Evolutionary conservation across 106 monocot species (phyloP).

Genomic region (Platanthera zijinensis): DNA sequence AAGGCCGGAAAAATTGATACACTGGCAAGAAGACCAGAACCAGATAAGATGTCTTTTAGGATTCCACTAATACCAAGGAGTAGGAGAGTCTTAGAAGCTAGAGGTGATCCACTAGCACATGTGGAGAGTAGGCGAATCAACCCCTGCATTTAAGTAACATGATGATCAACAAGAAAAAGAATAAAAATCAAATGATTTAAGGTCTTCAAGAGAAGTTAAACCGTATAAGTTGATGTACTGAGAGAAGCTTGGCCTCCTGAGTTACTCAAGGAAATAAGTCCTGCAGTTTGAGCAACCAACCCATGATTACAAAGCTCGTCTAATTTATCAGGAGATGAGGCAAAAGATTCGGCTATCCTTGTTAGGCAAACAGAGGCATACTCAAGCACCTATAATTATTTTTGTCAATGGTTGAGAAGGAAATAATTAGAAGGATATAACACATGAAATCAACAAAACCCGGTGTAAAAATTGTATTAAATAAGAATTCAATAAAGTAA

Average conservation of each 20-base stretch:
- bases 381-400: slow-evolving; percentile 57
- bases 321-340: slow-evolving; percentile 75
- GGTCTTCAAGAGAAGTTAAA: slow-evolving; percentile 13
- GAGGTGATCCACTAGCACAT: slow-evolving; percentile 91
- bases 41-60: slow-evolving; percentile 87
- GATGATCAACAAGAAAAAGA: background rate
- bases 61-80: slow-evolving; percentile 88
- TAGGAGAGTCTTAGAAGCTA: slow-evolving; percentile 80
- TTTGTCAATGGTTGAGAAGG: background rate
- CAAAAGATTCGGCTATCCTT: slow-evolving; percentile 79
- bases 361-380: slow-evolving; percentile 85
- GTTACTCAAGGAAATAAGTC: slow-evolving; percentile 71
- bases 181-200: background rate
- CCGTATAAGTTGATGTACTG: slow-evolving; percentile 87
- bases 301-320: slow-evolving; percentile 94
- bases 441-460: background rate
- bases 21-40: slow-evolving; percentile 69
- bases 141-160: slow-evolving; percentile 42
- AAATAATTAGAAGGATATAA: background rate
- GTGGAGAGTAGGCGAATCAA: slow-evolving; percentile 90
- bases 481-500: background rate
- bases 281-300: slow-evolving; percentile 81
- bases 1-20: slow-evolving; percentile 79
- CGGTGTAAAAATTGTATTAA: background rate
- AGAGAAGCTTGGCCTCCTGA: slow-evolving; percentile 91